Conservation (phyloP, 78 protist genomes). For the Dictyostelium intermedium region DNA sequence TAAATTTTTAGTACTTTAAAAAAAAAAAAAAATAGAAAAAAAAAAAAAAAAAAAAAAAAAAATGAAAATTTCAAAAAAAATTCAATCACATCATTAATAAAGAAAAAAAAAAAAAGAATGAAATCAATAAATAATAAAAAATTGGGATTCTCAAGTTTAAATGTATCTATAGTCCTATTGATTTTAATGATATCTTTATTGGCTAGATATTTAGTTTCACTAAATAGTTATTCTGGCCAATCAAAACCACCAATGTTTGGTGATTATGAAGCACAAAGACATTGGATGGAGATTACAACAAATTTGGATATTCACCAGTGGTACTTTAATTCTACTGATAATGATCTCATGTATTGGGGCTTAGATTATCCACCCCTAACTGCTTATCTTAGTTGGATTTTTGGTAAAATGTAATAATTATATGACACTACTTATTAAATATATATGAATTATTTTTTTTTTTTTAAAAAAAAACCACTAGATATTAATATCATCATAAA, state of each 20-base stretch:
- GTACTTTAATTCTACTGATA: slow-evolving; percentile 89
- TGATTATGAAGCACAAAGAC: slow-evolving; percentile 99
- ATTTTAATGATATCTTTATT: not conserved
- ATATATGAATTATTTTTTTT: no score
- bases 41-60: no score
- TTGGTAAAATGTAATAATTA: slow-evolving; percentile 84
- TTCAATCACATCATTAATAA: not conserved
- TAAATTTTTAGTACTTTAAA: not conserved
- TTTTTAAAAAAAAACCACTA: no score
- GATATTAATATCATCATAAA: not conserved
- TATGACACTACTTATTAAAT: no score
- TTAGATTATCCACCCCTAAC: slow-evolving; percentile 99
- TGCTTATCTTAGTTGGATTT: slow-evolving; percentile 90
- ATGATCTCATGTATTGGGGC: slow-evolving; percentile 98
- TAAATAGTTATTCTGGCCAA: slow-evolving; percentile 49
- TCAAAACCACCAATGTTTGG: slow-evolving; percentile 95
- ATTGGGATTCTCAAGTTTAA: not conserved
- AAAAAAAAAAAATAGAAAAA: no score
- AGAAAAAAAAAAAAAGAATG: not conserved
- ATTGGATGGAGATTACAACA: slow-evolving; percentile 99
- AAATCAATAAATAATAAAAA: not conserved
- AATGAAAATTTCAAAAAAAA: no score
- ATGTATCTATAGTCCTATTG: not conserved
- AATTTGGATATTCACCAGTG: slow-evolving; percentile 84
- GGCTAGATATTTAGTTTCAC: slow-evolving; percentile 20